These are phyloP conservation scores for Pichia heedii DNA, from an alignment of 805 yeast species.

Conservation along the genomic window DNA sequence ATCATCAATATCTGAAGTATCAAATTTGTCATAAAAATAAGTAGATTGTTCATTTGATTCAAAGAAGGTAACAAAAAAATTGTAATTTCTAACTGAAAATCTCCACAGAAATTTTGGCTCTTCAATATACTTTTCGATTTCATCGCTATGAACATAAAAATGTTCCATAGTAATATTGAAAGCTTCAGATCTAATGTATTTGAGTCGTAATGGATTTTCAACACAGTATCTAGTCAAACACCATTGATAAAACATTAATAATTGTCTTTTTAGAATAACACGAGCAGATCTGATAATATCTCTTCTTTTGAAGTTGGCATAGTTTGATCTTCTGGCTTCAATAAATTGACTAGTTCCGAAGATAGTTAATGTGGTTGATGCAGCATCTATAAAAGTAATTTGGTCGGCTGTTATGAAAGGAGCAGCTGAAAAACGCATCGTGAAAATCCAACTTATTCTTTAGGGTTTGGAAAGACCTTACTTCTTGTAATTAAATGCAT, in stretches of 20 bases:
- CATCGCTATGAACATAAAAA: background rate
- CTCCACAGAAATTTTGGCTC: slow-evolving; percentile 1
- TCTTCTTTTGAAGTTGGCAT: background rate
- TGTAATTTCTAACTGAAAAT: background rate
- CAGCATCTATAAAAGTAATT: no score
- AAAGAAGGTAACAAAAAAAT: background rate
- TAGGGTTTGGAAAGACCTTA: no score
- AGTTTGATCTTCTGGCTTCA: background rate
- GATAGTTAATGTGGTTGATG: background rate
- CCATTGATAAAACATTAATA: background rate
- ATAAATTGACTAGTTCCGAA: slow-evolving; percentile 1
- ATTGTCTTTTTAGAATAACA: background rate
- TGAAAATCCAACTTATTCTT: no score
- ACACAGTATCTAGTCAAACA: background rate
- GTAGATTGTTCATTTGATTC: background rate
- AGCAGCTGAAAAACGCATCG: no score
- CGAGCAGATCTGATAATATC: background rate
- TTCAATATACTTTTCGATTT: background rate
- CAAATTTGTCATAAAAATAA: background rate
- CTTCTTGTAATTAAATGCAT: no score
- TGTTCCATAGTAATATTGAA: background rate
- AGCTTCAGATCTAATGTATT: background rate
- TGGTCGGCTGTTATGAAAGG: no score
- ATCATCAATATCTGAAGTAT: background rate
- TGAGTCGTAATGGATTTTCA: background rate